A percentile compares a stretch with the other conserved stretches of the same genome.
Conservation (phyloP, 202 grass and related monocot genomes). For the Bolboschoenoplectus hybrid region DNA sequence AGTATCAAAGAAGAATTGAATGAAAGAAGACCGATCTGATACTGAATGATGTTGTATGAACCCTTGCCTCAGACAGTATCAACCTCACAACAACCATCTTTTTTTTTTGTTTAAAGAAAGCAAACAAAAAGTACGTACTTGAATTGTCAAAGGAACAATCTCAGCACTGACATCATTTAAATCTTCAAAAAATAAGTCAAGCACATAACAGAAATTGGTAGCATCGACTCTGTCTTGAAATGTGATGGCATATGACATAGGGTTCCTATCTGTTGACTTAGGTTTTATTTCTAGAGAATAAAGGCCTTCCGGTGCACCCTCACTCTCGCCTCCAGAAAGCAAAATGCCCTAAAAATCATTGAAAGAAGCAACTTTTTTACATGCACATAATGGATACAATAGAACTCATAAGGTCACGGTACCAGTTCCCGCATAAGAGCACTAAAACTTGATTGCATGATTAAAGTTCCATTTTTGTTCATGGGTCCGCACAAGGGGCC, state of each 20-base stretch:
- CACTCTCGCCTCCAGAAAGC: constrained; percentile 35
- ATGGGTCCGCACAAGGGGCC: too few relatives aligned
- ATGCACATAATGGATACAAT: not conserved
- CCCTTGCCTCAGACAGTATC: not conserved
- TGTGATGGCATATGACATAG: constrained; percentile 43
- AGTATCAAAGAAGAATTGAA: not conserved
- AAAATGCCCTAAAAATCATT: constrained; percentile 47
- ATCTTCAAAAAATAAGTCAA: constrained; percentile 51
- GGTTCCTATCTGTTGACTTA: constrained; percentile 29
- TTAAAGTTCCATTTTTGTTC: too few relatives aligned
- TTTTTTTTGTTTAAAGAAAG: not conserved
- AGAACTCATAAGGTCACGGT: not conserved
- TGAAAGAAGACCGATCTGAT: not conserved
- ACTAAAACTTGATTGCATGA: not conserved
- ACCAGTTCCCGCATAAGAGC: not conserved
- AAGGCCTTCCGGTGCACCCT: constrained; percentile 37
- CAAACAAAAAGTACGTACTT: constrained; percentile 37
- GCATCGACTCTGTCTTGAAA: constrained; percentile 49
- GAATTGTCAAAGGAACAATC: constrained; percentile 43
- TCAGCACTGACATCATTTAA: constrained; percentile 48
- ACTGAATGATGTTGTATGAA: not conserved
- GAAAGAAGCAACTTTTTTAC: constrained; percentile 21
- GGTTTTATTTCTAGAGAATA: constrained; percentile 47
- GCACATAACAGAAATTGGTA: constrained; percentile 46
- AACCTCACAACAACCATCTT: not conserved